Evolutionary conservation across 352 stramenopile species (phyloP).

Genomic region (Pythium folliculosum): DNA sequence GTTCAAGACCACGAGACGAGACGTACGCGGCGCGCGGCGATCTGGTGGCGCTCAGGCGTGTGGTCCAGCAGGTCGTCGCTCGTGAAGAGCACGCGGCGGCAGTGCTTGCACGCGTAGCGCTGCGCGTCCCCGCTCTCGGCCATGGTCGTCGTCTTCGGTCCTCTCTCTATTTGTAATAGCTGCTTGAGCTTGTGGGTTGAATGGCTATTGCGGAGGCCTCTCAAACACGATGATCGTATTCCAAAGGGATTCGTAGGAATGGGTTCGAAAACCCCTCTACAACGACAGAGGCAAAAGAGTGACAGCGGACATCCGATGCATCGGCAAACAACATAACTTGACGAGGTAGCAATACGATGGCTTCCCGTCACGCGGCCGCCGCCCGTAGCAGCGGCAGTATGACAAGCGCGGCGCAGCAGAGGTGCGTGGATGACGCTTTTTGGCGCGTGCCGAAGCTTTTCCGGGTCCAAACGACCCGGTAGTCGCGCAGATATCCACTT

Average conservation of each 20-base stretch:
- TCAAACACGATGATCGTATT: slow-evolving; percentile 7
- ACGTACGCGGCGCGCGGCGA: slow-evolving; percentile 52
- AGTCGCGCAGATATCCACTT: no score
- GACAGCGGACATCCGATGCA: not conserved
- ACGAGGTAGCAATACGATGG: not conserved
- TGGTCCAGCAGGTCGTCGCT: slow-evolving; percentile 58
- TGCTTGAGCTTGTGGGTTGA: not conserved
- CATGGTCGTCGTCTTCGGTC: slow-evolving; percentile 10
- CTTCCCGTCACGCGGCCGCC: not conserved
- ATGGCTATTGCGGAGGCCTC: slow-evolving; percentile 14
- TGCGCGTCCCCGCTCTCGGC: slow-evolving; percentile 15
- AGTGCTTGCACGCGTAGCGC: slow-evolving; percentile 71
- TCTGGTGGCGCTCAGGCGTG: slow-evolving; percentile 65
- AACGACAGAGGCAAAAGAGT: not conserved
- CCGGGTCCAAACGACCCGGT: no score
- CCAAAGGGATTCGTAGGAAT: not conserved
- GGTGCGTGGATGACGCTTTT: not conserved
- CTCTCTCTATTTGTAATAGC: not conserved
- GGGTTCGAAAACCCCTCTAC: slow-evolving; percentile 4
- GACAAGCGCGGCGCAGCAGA: not conserved
- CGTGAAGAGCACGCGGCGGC: slow-evolving; percentile 67
- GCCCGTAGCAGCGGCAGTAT: not conserved
- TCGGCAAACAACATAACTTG: not conserved
- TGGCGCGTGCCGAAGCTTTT: no score
- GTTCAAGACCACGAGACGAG: not conserved